Conservation (phyloP, 2,329 filamentous ascomycete species). For the Cladosporium sp. region DNA sequence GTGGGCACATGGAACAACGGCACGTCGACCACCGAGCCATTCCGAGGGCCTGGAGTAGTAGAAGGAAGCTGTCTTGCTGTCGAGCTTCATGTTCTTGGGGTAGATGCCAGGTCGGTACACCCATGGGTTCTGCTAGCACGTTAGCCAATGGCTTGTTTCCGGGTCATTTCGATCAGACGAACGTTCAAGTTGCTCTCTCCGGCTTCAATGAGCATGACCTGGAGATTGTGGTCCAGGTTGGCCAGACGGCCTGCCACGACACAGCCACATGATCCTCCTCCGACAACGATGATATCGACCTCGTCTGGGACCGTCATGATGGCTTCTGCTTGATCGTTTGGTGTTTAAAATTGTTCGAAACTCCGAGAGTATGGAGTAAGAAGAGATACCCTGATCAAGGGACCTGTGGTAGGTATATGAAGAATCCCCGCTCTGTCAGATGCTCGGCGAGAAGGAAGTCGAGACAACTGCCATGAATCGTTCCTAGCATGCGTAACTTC, state of each 20-base stretch:
- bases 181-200: constrained; percentile 62
- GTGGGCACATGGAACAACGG: constrained; percentile 43
- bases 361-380: neutral
- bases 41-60: constrained; percentile 49
- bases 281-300: constrained; percentile 78
- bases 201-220: constrained; percentile 55
- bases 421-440: constrained; percentile 27
- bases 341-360: neutral
- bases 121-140: constrained; percentile 64
- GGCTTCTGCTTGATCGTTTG: constrained; percentile 19
- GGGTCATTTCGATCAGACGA: constrained; percentile 46
- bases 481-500: neutral
- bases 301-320: constrained; percentile 69
- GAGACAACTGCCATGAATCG: constrained; percentile 16
- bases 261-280: constrained; percentile 55
- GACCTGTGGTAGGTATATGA: constrained; percentile 27
- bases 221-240: constrained; percentile 50
- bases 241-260: constrained; percentile 53
- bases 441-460: constrained; percentile 26
- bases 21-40: constrained; percentile 44
- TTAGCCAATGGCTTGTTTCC: neutral
- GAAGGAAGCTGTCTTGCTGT: constrained; percentile 51
- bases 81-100: constrained; percentile 47
- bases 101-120: constrained; percentile 62
- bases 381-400: neutral